Evolutionary conservation across 306 rosid genomes (phyloP), one percentile per base, ranked within the genome.

Genomic region (Ziziphus jujuba): DNA sequence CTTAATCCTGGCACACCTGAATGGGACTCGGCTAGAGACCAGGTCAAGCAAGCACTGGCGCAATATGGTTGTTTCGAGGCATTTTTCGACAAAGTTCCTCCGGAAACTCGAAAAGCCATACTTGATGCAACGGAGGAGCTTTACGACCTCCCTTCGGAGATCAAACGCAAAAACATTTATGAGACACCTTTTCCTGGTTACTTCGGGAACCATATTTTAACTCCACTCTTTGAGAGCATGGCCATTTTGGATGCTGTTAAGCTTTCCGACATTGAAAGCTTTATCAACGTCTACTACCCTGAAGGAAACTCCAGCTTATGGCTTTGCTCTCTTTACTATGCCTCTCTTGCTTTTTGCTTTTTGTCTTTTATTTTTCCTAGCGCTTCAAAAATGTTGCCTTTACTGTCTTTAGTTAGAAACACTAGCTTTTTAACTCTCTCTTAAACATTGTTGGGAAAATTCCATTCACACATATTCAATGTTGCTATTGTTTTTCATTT

Each of bases 41-140:
- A 58, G 77, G 96, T 86, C 14, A 24, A 56, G 61, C 28, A 77
- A 40, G 89, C 88, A 61, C 80, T 81, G 33, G 73, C 53, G 23
- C 81, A 85, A 47, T 88, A 58, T 56, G 95, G 91, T 58, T 85
- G 86, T 77, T 85, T 85, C 70, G 87, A 88, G 73, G 89, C 82
- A n/a, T 62, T 62, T 20, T 85, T 79, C 64, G 73, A 71, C 51
- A 62, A 71, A 74, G 77, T 88, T 25, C 71, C 82, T 45, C 22
- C 67, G 12, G 67, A 84, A 2, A 65, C 78, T 67, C 53, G 70
- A 2, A 81, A 81, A 59, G 75, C 71, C 23, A 10, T 84, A 25
- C 75, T 76, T 49, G 72, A 15, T 59, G 43, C 73, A 38, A 36
- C 72, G 0, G 48, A 81, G 59, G 80, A 84, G 65, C 82, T 84